Percentiles rank a stretch among this genome's conserved stretches.
Conservation (phyloP, 2,329 filamentous ascomycete species). For the Ploettnerulaceae sp. region DNA sequence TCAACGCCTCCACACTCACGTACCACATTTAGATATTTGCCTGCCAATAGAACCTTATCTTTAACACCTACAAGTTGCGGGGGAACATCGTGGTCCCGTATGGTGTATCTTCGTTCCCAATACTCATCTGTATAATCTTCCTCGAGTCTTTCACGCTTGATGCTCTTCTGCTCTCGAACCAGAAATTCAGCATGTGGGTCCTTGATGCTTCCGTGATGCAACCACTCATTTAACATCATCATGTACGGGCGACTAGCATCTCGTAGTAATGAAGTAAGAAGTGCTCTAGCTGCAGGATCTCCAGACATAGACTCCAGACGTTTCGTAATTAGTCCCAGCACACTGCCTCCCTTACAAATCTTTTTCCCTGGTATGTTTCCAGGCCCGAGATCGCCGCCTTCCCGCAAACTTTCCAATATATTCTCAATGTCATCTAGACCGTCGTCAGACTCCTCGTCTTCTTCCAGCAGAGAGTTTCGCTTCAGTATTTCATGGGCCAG, state of each 20-base stretch:
- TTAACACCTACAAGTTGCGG: constrained; percentile 87
- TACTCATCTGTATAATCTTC: constrained; percentile 99
- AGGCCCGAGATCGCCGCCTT: constrained; percentile 76
- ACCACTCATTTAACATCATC: constrained; percentile 97
- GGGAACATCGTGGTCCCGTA: constrained; percentile 85
- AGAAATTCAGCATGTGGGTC: constrained; percentile 93
- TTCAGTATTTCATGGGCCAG: constrained; percentile 83
- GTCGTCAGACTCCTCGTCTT: constrained; percentile 59
- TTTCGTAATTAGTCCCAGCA: constrained; percentile 82
- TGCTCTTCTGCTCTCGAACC: constrained; percentile 93
- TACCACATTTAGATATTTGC: constrained; percentile 97
- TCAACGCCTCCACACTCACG: constrained; percentile 95
- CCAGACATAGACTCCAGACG: constrained; percentile 86
- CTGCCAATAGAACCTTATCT: constrained; percentile 89
- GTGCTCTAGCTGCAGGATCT: constrained; percentile 77
- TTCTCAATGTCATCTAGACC: constrained; percentile 83
- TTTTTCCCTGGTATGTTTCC: constrained; percentile 81
- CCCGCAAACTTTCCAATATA: constrained; percentile 82
- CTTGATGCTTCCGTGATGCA: constrained; percentile 91
- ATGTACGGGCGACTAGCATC: constrained; percentile 94
- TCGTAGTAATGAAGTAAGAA: constrained; percentile 76
- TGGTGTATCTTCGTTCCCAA: constrained; percentile 96
- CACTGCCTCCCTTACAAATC: constrained; percentile 92
- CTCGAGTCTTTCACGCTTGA: constrained; percentile 82
- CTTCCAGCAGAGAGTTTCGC: constrained; percentile 81